Percentiles rank a stretch among this genome's conserved stretches.
Evolutionary conservation across 1,284 basidiomycete genomes (phyloP).

Genomic region (Butyriboletus appendiculatus): DNA sequence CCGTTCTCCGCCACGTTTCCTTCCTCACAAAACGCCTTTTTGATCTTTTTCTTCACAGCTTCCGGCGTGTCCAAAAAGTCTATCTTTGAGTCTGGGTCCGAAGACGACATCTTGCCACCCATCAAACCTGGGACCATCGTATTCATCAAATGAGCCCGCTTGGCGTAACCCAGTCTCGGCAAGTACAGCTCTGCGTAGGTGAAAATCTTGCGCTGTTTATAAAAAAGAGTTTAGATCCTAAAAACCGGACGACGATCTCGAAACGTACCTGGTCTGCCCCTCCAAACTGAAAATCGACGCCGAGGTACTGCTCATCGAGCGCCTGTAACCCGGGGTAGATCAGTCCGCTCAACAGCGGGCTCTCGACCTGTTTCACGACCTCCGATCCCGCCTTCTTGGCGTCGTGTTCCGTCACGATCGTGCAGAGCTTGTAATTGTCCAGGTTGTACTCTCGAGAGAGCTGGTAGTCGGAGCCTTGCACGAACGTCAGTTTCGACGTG

Average conservation of each 20-base stretch:
- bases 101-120: slow-evolving; percentile 99
- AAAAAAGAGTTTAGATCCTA: slow-evolving; percentile 1
- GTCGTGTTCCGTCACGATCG: slow-evolving; percentile 93
- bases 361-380: slow-evolving; percentile 97
- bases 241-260: not conserved
- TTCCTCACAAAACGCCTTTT: slow-evolving; percentile 91
- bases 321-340: slow-evolving; percentile 98
- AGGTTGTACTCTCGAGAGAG: slow-evolving; percentile 91
- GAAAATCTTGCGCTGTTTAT: slow-evolving; percentile 93
- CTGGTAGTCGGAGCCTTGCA: slow-evolving; percentile 92
- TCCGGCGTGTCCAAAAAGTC: slow-evolving; percentile 94
- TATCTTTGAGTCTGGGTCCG: slow-evolving; percentile 96
- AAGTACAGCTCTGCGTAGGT: slow-evolving; percentile 97
- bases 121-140: slow-evolving; percentile 95
- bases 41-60: slow-evolving; percentile 87
- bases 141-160: slow-evolving; percentile 99
- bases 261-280: slow-evolving; percentile 88
- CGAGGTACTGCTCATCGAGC: slow-evolving; percentile 96
- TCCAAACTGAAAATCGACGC: slow-evolving; percentile 97
- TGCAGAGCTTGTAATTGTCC: slow-evolving; percentile 91
- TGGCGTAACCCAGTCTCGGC: slow-evolving; percentile 89
- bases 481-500: slow-evolving; percentile 80
- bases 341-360: slow-evolving; percentile 86
- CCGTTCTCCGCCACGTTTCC: slow-evolving; percentile 93
- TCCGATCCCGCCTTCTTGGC: slow-evolving; percentile 99